phyloP scores from a whole-genome alignment of 257 asterid genomes.

The Plectranthus barbatus region DNA sequence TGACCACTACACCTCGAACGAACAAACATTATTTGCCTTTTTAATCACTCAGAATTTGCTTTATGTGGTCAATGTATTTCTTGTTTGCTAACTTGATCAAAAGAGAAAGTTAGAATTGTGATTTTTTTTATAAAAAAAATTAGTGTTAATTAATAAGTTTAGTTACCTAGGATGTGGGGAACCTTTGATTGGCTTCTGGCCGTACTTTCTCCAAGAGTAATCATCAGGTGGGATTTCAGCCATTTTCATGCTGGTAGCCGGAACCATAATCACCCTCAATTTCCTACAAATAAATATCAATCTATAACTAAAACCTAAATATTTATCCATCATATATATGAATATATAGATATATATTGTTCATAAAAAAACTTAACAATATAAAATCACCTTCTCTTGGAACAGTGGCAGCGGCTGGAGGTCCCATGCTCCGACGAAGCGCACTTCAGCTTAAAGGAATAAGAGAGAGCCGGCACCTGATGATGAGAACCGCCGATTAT shows the following conservation, averaged over 20 bases:
- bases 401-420: constrained; percentile 76
- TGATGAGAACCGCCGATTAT: not conserved
- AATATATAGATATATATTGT: too few relatives aligned
- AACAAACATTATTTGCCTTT: too few relatives aligned
- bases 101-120: too few relatives aligned
- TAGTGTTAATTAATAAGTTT: too few relatives aligned
- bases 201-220: constrained; percentile 96
- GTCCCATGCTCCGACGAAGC: constrained; percentile 54
- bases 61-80: too few relatives aligned
- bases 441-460: constrained; percentile 64
- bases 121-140: too few relatives aligned
- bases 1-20: too few relatives aligned
- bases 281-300: constrained; percentile 27
- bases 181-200: constrained; percentile 96
- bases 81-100: too few relatives aligned
- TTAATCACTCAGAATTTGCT: too few relatives aligned
- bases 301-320: too few relatives aligned
- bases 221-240: constrained; percentile 95
- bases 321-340: too few relatives aligned
- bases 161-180: constrained; percentile 99
- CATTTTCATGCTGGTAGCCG: constrained; percentile 91
- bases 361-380: too few relatives aligned
- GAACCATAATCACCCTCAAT: constrained; percentile 57
- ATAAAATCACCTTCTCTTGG: constrained; percentile 57
- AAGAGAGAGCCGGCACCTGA: constrained; percentile 56